These are phyloP conservation scores for Nemania diffusa DNA, from an alignment of 2,329 filamentous ascomycete genomes.

Conservation along the genomic window DNA sequence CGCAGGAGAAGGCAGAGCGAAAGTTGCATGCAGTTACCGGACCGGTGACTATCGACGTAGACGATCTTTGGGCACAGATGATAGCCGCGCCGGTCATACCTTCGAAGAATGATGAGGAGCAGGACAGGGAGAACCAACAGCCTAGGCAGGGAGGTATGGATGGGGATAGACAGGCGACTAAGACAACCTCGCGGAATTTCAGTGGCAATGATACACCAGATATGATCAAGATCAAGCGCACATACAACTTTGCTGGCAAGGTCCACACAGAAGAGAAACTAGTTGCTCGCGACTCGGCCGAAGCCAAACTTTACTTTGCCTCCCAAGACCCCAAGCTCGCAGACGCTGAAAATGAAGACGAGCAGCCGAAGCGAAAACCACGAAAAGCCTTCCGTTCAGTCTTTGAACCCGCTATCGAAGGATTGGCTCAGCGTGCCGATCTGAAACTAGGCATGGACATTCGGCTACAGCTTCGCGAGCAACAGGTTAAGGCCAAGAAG, in stretches of 20 bases:
- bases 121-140: conserved; percentile 36
- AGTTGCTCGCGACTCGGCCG: conserved; percentile 71
- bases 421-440: conserved; percentile 60
- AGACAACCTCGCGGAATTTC: conserved; percentile 19
- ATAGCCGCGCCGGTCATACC: conserved; percentile 56
- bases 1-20: conserved; percentile 71
- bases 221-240: conserved; percentile 73
- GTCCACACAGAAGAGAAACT: conserved; percentile 77
- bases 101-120: conserved; percentile 42
- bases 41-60: conserved; percentile 76
- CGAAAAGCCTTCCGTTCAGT: conserved; percentile 68
- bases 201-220: conserved; percentile 46
- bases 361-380: conserved; percentile 57
- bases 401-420: conserved; percentile 68
- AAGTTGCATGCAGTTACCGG: conserved; percentile 63
- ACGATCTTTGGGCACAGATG: conserved; percentile 77
- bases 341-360: conserved; percentile 43
- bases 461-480: conserved; percentile 59
- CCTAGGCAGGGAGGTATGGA: conserved; percentile 22
- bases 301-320: conserved; percentile 71
- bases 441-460: conserved; percentile 67
- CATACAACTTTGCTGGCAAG: conserved; percentile 79
- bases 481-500: conserved; percentile 67
- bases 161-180: conserved; percentile 30
- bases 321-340: conserved; percentile 55